Conservation (phyloP, 805 yeast species). For the Wickerhamiella domercqiae region DNA sequence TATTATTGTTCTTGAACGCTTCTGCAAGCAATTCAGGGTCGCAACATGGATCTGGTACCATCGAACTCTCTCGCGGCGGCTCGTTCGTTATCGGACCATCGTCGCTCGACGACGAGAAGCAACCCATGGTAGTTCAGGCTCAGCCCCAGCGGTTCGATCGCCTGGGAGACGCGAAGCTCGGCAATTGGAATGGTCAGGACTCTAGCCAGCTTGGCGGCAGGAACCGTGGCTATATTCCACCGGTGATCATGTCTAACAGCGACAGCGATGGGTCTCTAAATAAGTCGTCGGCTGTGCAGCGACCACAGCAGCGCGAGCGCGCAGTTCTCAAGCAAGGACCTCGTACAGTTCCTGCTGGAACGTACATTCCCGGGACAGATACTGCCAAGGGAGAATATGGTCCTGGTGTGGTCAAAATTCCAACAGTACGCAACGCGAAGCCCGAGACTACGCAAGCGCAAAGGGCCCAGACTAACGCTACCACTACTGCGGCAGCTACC, state of each 20-base stretch:
- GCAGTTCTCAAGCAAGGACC: neutral
- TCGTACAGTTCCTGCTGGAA: conserved; percentile 19
- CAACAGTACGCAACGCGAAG: conserved; percentile 14
- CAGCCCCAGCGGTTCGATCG: neutral
- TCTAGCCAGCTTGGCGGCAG: neutral
- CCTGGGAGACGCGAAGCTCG: no score
- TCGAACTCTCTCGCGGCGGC: conserved; percentile 3
- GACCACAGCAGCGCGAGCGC: no score
- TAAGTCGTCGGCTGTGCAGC: neutral
- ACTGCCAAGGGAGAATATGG: conserved; percentile 13
- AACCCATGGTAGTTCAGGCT: neutral
- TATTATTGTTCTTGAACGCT: conserved; percentile 53
- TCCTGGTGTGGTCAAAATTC: conserved; percentile 21
- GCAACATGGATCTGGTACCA: conserved; percentile 7
- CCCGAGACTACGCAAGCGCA: conserved; percentile 3
- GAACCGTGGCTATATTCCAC: neutral
- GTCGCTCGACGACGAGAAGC: conserved; percentile 12
- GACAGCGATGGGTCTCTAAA: neutral
- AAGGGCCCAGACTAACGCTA: no score
- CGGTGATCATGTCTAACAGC: neutral
- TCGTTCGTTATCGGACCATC: conserved; percentile 5
- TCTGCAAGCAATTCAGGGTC: conserved; percentile 30
- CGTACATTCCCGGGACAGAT: conserved; percentile 18
- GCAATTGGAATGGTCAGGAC: neutral
- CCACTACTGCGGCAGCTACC: no score